Conservation (phyloP, 2,329 filamentous ascomycete genomes). For the Penicillium sp. region DNA sequence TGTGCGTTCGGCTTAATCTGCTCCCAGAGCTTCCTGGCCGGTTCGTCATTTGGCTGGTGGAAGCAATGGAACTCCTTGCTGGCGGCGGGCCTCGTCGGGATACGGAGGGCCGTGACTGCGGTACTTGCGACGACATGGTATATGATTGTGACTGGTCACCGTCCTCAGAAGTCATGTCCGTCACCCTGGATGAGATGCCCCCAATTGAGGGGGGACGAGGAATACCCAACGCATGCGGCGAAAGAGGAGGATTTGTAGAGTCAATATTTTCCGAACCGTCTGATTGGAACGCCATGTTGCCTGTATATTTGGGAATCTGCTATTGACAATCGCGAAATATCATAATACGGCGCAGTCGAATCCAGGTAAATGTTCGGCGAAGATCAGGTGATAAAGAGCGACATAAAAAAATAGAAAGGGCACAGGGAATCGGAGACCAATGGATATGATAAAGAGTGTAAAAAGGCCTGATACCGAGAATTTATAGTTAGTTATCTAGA, state of each 20-base stretch:
- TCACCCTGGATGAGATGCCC: conserved; percentile 72
- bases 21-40: conserved; percentile 64
- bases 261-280: conserved; percentile 48
- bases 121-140: conserved; percentile 55
- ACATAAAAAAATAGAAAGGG: conserved; percentile 18
- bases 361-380: conserved; percentile 1
- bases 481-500: conserved; percentile 16
- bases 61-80: conserved; percentile 42
- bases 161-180: conserved; percentile 62
- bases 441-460: conserved; percentile 25
- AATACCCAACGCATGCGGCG: conserved; percentile 59
- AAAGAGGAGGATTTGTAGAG: conserved; percentile 34
- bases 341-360: conserved; percentile 27
- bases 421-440: conserved; percentile 1
- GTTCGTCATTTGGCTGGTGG: conserved; percentile 53
- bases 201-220: conserved; percentile 46
- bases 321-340: conserved; percentile 24
- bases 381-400: conserved; percentile 20
- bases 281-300: conserved; percentile 30
- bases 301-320: conserved; percentile 4
- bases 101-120: conserved; percentile 61
- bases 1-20: conserved; percentile 80
- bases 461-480: conserved; percentile 19
- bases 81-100: conserved; percentile 60
- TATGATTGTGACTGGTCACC: conserved; percentile 48